phyloP scores from a whole-genome alignment of 805 yeast species.

The Candida argentea region DNA sequence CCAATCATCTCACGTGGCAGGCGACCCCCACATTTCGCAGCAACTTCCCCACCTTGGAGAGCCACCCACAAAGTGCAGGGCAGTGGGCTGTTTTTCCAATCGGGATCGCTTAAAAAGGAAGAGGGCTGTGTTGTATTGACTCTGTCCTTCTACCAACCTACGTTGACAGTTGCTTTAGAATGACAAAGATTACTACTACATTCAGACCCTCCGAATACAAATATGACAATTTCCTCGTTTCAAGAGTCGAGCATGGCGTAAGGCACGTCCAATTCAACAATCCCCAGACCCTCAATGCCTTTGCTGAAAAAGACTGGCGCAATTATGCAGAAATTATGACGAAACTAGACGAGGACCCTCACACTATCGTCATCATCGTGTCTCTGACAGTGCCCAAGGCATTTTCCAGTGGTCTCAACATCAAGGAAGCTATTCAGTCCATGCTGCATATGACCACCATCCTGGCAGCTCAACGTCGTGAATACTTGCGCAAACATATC shows the following conservation, averaged over 20 bases:
- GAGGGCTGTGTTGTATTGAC: not conserved
- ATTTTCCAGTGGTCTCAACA: slow-evolving; percentile 59
- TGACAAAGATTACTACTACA: not conserved
- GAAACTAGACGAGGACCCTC: slow-evolving; percentile 32
- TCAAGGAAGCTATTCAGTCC: slow-evolving; percentile 23
- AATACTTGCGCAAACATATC: slow-evolving; percentile 26
- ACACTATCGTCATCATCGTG: slow-evolving; percentile 42
- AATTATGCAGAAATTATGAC: slow-evolving; percentile 43
- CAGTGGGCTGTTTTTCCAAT: no score
- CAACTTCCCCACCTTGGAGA: not conserved
- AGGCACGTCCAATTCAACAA: slow-evolving; percentile 53
- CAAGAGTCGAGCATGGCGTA: slow-evolving; percentile 35
- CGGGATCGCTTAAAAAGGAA: no score
- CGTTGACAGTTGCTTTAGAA: not conserved
- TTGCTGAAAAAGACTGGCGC: slow-evolving; percentile 44
- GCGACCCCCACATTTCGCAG: not conserved
- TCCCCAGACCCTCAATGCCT: slow-evolving; percentile 51
- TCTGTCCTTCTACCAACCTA: slow-evolving; percentile 1
- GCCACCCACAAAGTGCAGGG: no score
- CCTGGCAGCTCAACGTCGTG: slow-evolving; percentile 14
- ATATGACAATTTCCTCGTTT: slow-evolving; percentile 26
- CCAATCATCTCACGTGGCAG: no score
- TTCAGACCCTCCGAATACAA: slow-evolving; percentile 8
- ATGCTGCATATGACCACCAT: slow-evolving; percentile 2
- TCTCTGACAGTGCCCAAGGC: slow-evolving; percentile 46